These are phyloP conservation scores for Vitis hybrid DNA, from an alignment of 177 flowering plant species.

Conservation along the genomic window DNA sequence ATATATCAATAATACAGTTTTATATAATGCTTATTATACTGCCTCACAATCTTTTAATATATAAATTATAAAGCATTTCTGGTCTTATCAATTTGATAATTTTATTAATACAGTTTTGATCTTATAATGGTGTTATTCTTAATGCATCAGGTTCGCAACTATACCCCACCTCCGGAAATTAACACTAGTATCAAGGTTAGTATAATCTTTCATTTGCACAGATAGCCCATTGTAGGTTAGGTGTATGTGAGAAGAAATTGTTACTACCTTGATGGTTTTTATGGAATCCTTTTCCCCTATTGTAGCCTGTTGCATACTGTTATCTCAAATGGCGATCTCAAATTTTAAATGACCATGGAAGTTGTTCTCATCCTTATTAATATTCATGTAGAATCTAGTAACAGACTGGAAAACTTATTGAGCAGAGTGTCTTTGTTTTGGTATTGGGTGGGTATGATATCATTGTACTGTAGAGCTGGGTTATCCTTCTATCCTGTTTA, in stretches of 20 bases:
- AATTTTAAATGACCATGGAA: background rate
- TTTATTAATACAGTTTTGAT: too few species aligned
- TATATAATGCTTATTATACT: too few species aligned
- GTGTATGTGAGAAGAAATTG: background rate
- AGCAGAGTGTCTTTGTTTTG: background rate
- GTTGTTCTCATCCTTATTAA: background rate
- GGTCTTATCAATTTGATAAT: background rate
- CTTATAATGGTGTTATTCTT: conserved; percentile 13
- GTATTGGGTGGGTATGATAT: background rate
- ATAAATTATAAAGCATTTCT: background rate
- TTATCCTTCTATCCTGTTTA: too few species aligned
- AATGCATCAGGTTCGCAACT: conserved; percentile 74
- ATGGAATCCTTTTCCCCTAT: background rate
- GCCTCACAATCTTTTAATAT: background rate
- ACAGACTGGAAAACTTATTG: background rate
- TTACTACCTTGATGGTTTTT: background rate
- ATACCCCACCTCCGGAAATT: conserved; percentile 67
- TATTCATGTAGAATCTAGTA: background rate
- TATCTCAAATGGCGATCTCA: background rate
- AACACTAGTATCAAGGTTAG: conserved; percentile 95
- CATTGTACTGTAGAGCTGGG: background rate
- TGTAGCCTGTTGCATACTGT: background rate
- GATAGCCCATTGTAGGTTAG: background rate
- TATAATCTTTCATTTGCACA: background rate
- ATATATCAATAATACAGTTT: too few species aligned